Base-by-base conservation (phyloP, 2,329 filamentous ascomycete species). In the Davidsoniella australis region DNA sequence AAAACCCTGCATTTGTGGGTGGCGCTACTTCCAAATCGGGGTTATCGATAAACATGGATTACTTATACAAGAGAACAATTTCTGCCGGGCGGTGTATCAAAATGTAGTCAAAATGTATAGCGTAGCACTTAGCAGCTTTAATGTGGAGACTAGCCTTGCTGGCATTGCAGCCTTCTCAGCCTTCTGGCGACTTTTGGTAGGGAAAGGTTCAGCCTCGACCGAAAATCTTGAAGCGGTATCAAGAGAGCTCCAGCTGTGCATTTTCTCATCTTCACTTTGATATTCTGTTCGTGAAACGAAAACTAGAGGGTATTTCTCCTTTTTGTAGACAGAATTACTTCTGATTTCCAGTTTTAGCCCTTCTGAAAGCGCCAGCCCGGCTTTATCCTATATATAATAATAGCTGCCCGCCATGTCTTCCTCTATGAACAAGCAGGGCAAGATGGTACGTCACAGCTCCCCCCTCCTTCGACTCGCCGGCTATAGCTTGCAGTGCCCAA, bases 371-470 rank as follows among this genome's bases (percentile, higher is more conserved):
- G 18, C 16, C 41, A 38, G n/a, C 36, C 9, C 29, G 41, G 24
- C 7, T 41, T 9, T 33, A 33, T 33, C 8, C 29, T 2, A 33
- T 12, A 23, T 42, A 39, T 39, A 16, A 45, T 24, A 53, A 45
- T 12, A 42, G 7, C 12, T 33, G 24, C 43, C 47, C 42, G 49
- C 45, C 9, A 81, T 80, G 79, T 77, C 80, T 64, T 50, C 54
- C 51, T 33, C 51, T 41, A 48, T 54, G 51, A 89, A 94, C 76
- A 94, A 94, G 69, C 88, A 95, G 69, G 91, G 91, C 69, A 96
- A 98, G 76, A 96, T 98, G 91, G 91, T 96, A 73, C 75, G 85
- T 80, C 53, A 52, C 40, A 48, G 33, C 40, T n/a, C n/a, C 41
- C 12, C 33, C 54, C 58, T 56, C 56, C 59, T 58, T 59, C 59